Conservation (phyloP, 1,139 yeast species). For the Taphrina sp. region DNA sequence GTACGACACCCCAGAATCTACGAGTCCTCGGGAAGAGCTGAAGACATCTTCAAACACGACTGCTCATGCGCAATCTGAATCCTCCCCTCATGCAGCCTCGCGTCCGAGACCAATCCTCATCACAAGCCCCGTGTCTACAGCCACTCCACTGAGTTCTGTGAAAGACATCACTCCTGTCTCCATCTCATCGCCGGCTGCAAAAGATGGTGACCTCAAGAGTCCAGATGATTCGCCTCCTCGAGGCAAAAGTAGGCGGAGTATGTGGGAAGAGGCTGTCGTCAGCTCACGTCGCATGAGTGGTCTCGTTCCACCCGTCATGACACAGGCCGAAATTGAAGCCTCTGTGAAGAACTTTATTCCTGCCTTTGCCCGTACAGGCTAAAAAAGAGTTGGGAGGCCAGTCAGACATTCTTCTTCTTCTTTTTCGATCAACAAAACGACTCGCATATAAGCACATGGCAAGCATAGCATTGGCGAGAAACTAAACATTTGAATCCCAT, state of each 20-base stretch:
- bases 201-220: background rate
- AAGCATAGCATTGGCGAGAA: no score
- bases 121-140: background rate
- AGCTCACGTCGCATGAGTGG: conserved; percentile 28
- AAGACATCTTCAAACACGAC: no score
- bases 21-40: background rate
- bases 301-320: conserved; percentile 14
- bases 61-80: conserved; percentile 2
- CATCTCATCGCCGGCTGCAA: background rate
- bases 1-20: background rate
- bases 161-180: conserved; percentile 19
- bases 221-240: conserved; percentile 11
- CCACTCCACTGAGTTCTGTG: conserved; percentile 17
- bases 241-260: conserved; percentile 10
- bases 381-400: no score
- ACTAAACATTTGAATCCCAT: no score
- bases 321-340: background rate
- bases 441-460: no score
- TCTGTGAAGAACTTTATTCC: no score
- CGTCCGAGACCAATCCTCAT: conserved; percentile 11
- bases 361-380: no score
- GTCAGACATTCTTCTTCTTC: no score
- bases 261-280: conserved; percentile 25
- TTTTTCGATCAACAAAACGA: no score
- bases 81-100: conserved; percentile 17